Base-by-base conservation (phyloP, 768 basidiomycete species). In the Boletus edulis region DNA sequence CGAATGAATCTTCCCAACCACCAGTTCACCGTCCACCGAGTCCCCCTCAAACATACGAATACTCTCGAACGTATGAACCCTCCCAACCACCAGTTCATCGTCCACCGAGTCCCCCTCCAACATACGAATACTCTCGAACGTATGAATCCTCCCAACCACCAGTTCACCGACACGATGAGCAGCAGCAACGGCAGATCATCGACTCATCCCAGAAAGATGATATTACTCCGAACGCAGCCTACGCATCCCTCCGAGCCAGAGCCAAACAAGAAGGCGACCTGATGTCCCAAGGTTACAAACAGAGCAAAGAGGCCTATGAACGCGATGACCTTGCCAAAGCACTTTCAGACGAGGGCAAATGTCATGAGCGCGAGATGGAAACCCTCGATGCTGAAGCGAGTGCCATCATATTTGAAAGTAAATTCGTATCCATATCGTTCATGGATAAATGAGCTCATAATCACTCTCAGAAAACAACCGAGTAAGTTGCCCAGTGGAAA, bases 291-390 rank as follows among this genome's bases (percentile, higher is more conserved):
- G 80, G 75, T 51, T 89, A 85, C 66, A 75, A 81, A 46, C 75
- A 85, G 65, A 87, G 89, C 63, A 81, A 89, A 65, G 75, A 82
- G 52, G 91, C 92, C 2, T 94, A 94, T 65, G 72, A 78, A 46
- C 72, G 76, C 13, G 81, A 86, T 4, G 84, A 97, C 62, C 86
- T 86, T 29, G 94, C 94, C 35, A 94, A 96, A 71, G 76, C 86
- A 48, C 78, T 97, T 17, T 89, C 86, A 27, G 82, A 85, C 47
- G 63, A 91, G 67, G 93, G 91, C 18, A 91, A 93, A 68, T 75
- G 74, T 37, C 92, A 95, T 67, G 81, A 87, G 67, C 65, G 72
- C 12, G 78, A 81, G 64, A 94, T 91, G 87, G 86, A 91, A 57
- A 68, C 76, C 34, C 70, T 93, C 58, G 90, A 98, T 68, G 80